Evolutionary conservation across 225 moss, liverwort and hornwort genomes (phyloP).

Genomic region (Marchantia polymorpha): DNA sequence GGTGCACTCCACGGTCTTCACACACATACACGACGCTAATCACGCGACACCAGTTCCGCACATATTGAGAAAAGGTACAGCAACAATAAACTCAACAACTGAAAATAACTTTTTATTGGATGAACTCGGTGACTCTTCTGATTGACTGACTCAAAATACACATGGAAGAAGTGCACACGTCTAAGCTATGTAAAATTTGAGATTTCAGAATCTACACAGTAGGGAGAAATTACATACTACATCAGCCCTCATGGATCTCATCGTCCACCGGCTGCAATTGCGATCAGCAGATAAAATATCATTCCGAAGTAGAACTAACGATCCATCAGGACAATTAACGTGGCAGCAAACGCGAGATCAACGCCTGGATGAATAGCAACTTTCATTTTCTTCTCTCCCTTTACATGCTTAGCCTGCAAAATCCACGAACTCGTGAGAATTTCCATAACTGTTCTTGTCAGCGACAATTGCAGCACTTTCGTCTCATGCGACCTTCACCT

Average conservation of each 20-base stretch:
- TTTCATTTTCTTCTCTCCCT: conserved; percentile 15
- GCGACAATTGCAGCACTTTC: background rate
- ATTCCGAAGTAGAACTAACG: background rate
- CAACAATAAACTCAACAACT: no score
- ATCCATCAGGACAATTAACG: conserved; percentile 25
- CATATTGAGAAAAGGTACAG: no score
- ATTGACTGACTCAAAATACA: background rate
- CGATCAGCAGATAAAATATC: background rate
- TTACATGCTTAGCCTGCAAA: conserved; percentile 14
- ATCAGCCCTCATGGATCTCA: background rate
- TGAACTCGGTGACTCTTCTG: background rate
- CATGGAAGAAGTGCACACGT: background rate
- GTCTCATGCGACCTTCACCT: background rate
- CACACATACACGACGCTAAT: no score
- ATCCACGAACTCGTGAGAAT: background rate
- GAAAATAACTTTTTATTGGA: no score
- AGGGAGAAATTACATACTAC: background rate
- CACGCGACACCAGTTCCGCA: no score
- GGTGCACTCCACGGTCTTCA: no score
- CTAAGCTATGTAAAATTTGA: background rate
- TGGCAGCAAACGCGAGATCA: conserved; percentile 19
- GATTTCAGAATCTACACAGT: background rate
- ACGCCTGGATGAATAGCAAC: conserved; percentile 17
- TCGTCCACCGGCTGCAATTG: background rate
- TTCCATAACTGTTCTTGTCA: background rate